A percentile compares a stretch with the other conserved stretches of the same genome.
These are phyloP conservation scores for Erodium maritimum DNA, from an alignment of 345 rosid genomes.

Conservation along the genomic window DNA sequence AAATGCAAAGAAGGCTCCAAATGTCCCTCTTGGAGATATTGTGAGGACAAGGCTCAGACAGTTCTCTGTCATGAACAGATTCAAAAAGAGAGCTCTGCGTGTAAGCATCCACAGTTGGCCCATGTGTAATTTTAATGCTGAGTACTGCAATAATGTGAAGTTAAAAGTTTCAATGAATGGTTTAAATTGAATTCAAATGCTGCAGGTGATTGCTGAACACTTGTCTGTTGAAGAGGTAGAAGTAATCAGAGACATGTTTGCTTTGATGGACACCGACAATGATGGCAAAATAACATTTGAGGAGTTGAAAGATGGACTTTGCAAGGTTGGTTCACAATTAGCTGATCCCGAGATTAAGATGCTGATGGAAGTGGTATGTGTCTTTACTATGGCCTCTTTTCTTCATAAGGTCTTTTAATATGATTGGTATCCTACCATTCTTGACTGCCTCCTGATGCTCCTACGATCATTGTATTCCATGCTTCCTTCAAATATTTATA, in stretches of 20 bases:
- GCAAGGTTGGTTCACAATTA: conserved; percentile 79
- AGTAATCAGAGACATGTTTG: conserved; percentile 83
- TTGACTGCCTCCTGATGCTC: too few species aligned
- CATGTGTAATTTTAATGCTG: conserved; percentile 1
- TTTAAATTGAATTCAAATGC: conserved; percentile 9
- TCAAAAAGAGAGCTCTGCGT: conserved; percentile 84
- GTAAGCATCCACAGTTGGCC: conserved; percentile 32
- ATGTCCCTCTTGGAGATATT: conserved; percentile 91
- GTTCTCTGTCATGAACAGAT: conserved; percentile 90
- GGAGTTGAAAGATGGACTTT: conserved; percentile 83
- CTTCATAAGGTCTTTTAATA: too few species aligned
- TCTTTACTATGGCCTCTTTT: too few species aligned
- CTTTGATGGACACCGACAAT: conserved; percentile 75
- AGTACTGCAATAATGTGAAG: neutral
- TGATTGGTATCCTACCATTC: too few species aligned
- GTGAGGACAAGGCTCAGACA: conserved; percentile 91
- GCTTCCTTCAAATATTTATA: too few species aligned
- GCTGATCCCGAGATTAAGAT: conserved; percentile 89
- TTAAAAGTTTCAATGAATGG: too few species aligned
- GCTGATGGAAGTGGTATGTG: conserved; percentile 94
- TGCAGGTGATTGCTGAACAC: conserved; percentile 92
- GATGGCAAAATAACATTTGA: conserved; percentile 76
- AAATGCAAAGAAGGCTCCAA: conserved; percentile 89
- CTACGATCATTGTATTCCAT: too few species aligned
- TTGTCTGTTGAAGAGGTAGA: conserved; percentile 77